These are phyloP conservation scores for Pseudogymnoascus sp. DNA, from an alignment of 2,329 filamentous ascomycete species.

Conservation along the genomic window DNA sequence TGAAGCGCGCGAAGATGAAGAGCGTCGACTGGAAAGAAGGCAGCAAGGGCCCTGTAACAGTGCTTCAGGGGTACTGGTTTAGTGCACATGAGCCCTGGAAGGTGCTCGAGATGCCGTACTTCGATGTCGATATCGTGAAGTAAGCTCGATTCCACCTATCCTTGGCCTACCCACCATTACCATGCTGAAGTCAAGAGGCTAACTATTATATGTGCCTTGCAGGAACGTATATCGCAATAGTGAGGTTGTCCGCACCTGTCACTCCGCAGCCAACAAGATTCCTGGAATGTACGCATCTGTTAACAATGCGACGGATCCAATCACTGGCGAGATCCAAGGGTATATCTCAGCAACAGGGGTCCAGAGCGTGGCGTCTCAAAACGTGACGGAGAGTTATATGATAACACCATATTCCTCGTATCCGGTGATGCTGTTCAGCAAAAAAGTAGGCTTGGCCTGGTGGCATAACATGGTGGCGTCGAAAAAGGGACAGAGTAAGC, in stretches of 20 bases:
- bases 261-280: conserved; percentile 32
- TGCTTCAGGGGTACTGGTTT: conserved; percentile 31
- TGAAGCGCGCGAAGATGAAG: conserved; percentile 33
- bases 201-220: background rate
- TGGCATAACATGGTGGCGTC: conserved; percentile 36
- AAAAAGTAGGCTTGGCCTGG: conserved; percentile 35
- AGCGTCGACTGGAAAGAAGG: conserved; percentile 32
- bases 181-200: background rate
- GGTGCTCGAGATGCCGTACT: conserved; percentile 36
- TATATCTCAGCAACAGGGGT: conserved; percentile 38
- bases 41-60: conserved; percentile 34
- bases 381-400: conserved; percentile 35
- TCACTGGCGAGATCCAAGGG: conserved; percentile 31
- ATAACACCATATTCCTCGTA: conserved; percentile 31
- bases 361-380: conserved; percentile 34
- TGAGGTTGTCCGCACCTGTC: conserved; percentile 36
- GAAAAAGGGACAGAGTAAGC: conserved; percentile 38
- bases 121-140: conserved; percentile 35
- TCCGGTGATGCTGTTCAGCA: conserved; percentile 28
- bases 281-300: conserved; percentile 37
- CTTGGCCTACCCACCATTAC: background rate
- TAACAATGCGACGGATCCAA: conserved; percentile 35
- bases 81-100: conserved; percentile 36
- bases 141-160: conserved; percentile 13
- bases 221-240: conserved; percentile 34